Evolutionary conservation across 75 land plant genomes (phyloP).

Genomic region (Chamaecyparis obtusa): DNA sequence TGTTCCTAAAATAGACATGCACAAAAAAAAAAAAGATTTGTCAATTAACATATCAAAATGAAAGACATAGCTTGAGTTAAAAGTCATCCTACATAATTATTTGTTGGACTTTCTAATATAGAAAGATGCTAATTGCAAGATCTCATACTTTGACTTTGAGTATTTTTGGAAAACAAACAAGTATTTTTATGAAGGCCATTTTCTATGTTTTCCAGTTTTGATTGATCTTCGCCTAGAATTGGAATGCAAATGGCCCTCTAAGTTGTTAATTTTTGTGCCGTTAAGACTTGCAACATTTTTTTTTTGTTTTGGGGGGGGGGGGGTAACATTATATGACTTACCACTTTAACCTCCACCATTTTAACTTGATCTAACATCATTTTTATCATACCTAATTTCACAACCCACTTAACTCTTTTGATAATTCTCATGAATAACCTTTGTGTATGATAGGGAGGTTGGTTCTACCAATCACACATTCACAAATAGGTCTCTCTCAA

Average conservation of each 20-base stretch:
- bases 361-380: conserved; percentile 9
- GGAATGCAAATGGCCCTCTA: conserved; percentile 35
- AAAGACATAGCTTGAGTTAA: not conserved
- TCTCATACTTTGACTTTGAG: conserved; percentile 36
- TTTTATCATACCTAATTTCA: conserved; percentile 3
- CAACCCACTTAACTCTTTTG: too few relatives aligned
- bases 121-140: conserved; percentile 31
- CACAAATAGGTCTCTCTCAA: too few relatives aligned
- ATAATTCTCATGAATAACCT: too few relatives aligned
- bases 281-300: conserved; percentile 6
- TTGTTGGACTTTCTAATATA: conserved; percentile 83
- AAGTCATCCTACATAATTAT: conserved; percentile 71
- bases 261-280: conserved; percentile 20
- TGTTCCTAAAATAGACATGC: too few relatives aligned
- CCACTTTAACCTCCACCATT: conserved; percentile 5
- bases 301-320: too few relatives aligned
- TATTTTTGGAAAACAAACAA: conserved; percentile 65
- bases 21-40: too few relatives aligned
- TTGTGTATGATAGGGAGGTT: too few relatives aligned
- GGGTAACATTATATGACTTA: too few relatives aligned
- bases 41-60: too few relatives aligned
- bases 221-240: conserved; percentile 44
- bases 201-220: conserved; percentile 25
- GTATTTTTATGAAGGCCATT: conserved; percentile 42
- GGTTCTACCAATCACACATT: too few relatives aligned